These are phyloP conservation scores for Ustulina deusta DNA, from an alignment of 2,329 filamentous ascomycete genomes.

Conservation along the genomic window DNA sequence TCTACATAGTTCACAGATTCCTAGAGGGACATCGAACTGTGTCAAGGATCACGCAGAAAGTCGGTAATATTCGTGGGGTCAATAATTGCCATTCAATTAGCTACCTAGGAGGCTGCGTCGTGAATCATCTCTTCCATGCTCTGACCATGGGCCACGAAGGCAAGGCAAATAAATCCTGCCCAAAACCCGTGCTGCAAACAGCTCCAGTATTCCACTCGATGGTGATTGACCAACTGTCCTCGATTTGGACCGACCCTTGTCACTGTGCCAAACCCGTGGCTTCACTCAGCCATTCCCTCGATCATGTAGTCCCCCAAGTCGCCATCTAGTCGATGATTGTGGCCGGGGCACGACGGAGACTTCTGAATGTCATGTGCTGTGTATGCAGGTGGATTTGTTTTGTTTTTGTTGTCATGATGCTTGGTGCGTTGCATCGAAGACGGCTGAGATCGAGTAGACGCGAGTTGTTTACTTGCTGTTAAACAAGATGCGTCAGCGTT, in stretches of 20 bases:
- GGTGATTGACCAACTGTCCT: slow-evolving; percentile 50
- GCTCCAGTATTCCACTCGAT: slow-evolving; percentile 47
- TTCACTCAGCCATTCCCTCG: slow-evolving; percentile 39
- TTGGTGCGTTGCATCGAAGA: slow-evolving; percentile 48
- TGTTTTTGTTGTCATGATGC: slow-evolving; percentile 54
- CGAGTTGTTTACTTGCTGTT: slow-evolving; percentile 59
- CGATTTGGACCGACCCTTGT: slow-evolving; percentile 45
- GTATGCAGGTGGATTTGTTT: slow-evolving; percentile 49
- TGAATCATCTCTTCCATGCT: slow-evolving; percentile 38
- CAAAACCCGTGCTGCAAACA: slow-evolving; percentile 46
- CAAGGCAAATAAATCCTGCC: slow-evolving; percentile 28
- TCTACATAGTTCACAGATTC: not conserved
- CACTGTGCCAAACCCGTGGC: slow-evolving; percentile 52
- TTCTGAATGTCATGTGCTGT: slow-evolving; percentile 46
- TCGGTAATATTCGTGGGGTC: slow-evolving; percentile 24
- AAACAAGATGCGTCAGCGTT: slow-evolving; percentile 12
- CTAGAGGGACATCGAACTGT: not conserved
- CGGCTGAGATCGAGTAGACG: slow-evolving; percentile 56
- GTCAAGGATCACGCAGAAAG: not conserved
- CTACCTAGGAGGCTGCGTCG: slow-evolving; percentile 44
- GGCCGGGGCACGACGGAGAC: slow-evolving; percentile 20
- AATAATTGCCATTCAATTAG: slow-evolving; percentile 44
- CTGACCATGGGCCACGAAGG: slow-evolving; percentile 39
- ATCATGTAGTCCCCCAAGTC: slow-evolving; percentile 15
- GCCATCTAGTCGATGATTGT: slow-evolving; percentile 23